Conservation (phyloP, 1,284 basidiomycete genomes). For the Polyporus tsugae region DNA sequence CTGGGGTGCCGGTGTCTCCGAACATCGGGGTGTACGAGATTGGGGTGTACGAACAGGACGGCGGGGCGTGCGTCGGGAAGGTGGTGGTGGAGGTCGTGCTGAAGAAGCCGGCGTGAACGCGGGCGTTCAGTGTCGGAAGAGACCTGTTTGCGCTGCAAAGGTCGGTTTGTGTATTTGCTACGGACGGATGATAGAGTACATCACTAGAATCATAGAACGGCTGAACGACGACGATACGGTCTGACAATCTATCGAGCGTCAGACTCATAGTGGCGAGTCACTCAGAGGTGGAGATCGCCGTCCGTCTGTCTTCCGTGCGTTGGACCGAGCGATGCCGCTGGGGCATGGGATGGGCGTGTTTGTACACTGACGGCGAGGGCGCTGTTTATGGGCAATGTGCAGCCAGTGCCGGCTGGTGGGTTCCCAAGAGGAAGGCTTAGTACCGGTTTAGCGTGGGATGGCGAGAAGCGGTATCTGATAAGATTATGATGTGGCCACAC, state of each 20-base stretch:
- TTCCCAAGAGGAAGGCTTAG: neutral
- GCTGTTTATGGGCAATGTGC: neutral
- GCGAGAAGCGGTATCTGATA: constrained; percentile 29
- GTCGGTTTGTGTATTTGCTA: neutral
- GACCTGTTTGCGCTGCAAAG: constrained; percentile 9
- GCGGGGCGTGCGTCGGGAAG: constrained; percentile 59
- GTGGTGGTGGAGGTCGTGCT: constrained; percentile 67
- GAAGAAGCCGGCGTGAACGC: constrained; percentile 40
- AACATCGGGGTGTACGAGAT: constrained; percentile 66
- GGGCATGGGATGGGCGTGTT: neutral
- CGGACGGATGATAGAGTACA: neutral
- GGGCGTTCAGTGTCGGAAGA: neutral
- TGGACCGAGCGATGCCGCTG: neutral
- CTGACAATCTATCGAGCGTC: neutral
- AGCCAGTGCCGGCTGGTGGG: neutral
- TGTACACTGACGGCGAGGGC: neutral
- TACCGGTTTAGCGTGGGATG: neutral
- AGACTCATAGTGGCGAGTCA: no score
- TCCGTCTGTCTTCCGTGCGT: no score
- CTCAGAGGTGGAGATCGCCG: no score
- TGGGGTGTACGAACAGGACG: constrained; percentile 61
- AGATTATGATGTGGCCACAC: constrained; percentile 24
- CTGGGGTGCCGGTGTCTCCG: constrained; percentile 57
- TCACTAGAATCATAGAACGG: neutral
- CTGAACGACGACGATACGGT: neutral